These are phyloP conservation scores for Colletotrichum limetticola DNA, from an alignment of 2,329 filamentous ascomycete genomes.

Conservation along the genomic window DNA sequence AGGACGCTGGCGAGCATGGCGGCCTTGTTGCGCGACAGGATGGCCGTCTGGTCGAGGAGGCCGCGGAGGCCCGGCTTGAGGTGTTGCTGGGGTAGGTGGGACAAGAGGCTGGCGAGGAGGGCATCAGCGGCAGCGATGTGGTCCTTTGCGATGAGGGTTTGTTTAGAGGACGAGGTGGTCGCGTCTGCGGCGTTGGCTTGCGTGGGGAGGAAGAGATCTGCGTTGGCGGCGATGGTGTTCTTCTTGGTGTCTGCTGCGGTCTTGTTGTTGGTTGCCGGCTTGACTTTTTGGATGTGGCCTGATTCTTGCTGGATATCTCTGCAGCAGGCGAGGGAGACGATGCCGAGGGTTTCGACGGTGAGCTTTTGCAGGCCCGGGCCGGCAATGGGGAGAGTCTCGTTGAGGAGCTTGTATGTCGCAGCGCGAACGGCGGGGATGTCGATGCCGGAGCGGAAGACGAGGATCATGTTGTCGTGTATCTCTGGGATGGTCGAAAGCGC, in stretches of 20 bases:
- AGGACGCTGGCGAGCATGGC: conserved; percentile 86
- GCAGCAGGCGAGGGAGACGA: conserved; percentile 76
- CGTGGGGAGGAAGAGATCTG: conserved; percentile 75
- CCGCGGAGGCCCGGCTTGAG: conserved; percentile 78
- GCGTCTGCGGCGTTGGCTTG: conserved; percentile 45
- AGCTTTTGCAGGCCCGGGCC: conserved; percentile 76
- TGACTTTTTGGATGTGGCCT: conserved; percentile 57
- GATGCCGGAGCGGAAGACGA: conserved; percentile 73
- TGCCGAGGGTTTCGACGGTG: conserved; percentile 70
- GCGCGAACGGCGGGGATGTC: conserved; percentile 65
- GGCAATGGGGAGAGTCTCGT: conserved; percentile 66
- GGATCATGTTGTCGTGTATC: conserved; percentile 76
- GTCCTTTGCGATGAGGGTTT: conserved; percentile 50
- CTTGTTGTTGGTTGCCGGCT: conserved; percentile 39
- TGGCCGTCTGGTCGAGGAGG: conserved; percentile 83
- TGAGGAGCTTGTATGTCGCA: conserved; percentile 69
- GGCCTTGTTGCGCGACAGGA: conserved; percentile 74
- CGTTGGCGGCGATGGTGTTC: conserved; percentile 66
- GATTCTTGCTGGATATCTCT: conserved; percentile 73
- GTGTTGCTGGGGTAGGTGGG: conserved; percentile 71
- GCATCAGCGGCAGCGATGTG: conserved; percentile 66
- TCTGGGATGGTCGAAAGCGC: conserved; percentile 70
- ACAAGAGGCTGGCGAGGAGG: conserved; percentile 73
- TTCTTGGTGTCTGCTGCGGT: conserved; percentile 45
- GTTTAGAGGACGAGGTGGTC: conserved; percentile 46